Percentiles rank a stretch among this genome's conserved stretches.
Conservation (phyloP, 441 rosid species). For the Pelargonium fulgidum region DNA sequence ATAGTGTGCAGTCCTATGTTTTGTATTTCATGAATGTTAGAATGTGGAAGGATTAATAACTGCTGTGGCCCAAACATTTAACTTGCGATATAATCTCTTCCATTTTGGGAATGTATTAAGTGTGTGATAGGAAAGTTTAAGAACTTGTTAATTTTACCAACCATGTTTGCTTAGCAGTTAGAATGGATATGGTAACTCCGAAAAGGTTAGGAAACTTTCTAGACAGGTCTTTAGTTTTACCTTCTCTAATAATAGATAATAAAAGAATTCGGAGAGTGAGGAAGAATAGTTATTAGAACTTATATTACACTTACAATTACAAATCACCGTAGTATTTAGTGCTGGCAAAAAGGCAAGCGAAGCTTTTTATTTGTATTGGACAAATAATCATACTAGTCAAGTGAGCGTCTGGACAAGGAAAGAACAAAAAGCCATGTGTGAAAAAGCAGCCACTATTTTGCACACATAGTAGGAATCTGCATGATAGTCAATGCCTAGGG, state of each 20-base stretch:
- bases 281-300: neutral
- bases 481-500: neutral
- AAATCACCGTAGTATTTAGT: neutral
- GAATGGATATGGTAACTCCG: neutral
- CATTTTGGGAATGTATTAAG: neutral
- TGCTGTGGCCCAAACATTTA: too few species aligned
- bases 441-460: neutral
- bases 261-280: neutral
- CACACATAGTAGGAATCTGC: neutral
- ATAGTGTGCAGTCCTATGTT: neutral
- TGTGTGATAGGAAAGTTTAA: neutral
- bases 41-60: too few species aligned
- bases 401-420: conserved; percentile 4
- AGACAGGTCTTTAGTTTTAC: neutral
- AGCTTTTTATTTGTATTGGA: neutral
- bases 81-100: too few species aligned
- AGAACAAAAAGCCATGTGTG: neutral
- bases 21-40: neutral
- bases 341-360: neutral
- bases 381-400: neutral
- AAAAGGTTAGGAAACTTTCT: neutral
- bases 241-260: neutral
- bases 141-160: neutral
- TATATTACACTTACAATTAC: neutral
- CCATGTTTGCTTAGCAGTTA: neutral